Evolutionary conservation across 2,329 filamentous ascomycete species (phyloP), one percentile per base, ranked within the genome.

Genomic region (Metarhizium sp.): DNA sequence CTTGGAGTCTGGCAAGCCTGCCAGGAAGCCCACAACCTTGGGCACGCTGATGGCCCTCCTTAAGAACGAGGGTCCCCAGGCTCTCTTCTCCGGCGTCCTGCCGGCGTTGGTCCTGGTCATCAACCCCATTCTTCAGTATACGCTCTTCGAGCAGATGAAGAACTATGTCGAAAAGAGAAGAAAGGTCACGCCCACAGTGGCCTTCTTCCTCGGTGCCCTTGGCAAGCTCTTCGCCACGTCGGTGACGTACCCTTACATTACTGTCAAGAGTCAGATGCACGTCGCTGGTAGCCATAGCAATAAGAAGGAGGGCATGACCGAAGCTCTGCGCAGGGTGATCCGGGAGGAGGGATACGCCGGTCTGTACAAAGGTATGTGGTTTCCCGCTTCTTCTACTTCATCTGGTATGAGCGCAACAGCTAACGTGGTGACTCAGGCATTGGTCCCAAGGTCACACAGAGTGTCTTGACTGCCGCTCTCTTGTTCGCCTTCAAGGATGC

Each of bases 91-190:
- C 4, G 94, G 94, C 59, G 92, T 99, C 53, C 80, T 96, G 57
- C 94, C 94, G 10, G 94, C 94, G 0, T 77, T 99, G 62, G 85
- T 99, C 62, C 79, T 99, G 60, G 94, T 99, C 66, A 91, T 96
- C 75, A 99, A 99, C 76, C 94, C 94, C 4, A 99, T 99, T 62
- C 77, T 99, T 60, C 94, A 99, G 76, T 99, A 99, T 74, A 99
- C 94, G 16, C 87, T 99, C 55, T 99, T 97, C 66, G 94, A 99
- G 79, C 92, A 99, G 78, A 78, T 97, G 76, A 97, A 96, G 82
- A 96, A 97, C 70, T 66, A 80, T 30, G 74, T 96, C 55, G 92
- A 96, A 81, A 88, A 74, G 66, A 69, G 77, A 78, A 69, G 75
- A 57, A 84, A 87, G 63, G 82, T 97, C 56, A 95, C 90, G 0